Conservation (phyloP, 192 early-diverging fungal species). For the Entomortierella beljakovae region DNA sequence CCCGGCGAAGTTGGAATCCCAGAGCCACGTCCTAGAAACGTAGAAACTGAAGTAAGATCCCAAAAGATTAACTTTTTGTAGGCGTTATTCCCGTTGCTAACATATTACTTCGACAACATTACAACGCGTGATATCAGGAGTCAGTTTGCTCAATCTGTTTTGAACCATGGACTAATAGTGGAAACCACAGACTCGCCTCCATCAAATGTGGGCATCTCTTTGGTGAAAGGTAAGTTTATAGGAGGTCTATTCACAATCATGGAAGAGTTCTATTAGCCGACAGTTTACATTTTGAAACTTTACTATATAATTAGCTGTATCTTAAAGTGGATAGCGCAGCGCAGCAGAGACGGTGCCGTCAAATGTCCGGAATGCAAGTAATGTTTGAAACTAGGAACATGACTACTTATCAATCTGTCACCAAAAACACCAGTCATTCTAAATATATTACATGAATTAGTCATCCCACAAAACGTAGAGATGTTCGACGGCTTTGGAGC, state of each 20-base stretch:
- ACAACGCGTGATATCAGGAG: conserved; percentile 33
- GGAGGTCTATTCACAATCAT: not conserved
- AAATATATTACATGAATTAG: not conserved
- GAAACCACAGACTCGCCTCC: conserved; percentile 41
- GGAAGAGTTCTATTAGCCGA: not conserved
- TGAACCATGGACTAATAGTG: conserved; percentile 53
- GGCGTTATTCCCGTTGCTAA: too few species aligned
- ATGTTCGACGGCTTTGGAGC: conserved; percentile 53
- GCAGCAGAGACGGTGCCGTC: not conserved
- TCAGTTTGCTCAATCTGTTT: conserved; percentile 53
- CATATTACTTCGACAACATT: not conserved
- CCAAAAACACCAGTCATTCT: not conserved
- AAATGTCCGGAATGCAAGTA: conserved; percentile 61
- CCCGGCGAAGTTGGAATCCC: conserved; percentile 8
- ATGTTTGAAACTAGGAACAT: too few species aligned
- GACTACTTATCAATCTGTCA: too few species aligned
- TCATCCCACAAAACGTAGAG: conserved; percentile 18
- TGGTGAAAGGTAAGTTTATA: conserved; percentile 36
- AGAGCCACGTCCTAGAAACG: conserved; percentile 34
- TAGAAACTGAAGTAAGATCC: conserved; percentile 26
- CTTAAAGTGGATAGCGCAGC: conserved; percentile 39
- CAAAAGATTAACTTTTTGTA: not conserved
- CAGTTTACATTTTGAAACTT: not conserved
- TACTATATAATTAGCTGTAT: conserved; percentile 33
- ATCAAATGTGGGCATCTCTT: conserved; percentile 54